phyloP scores from a whole-genome alignment of 1,139 yeast species.

The Magnusiomyces sp. region DNA sequence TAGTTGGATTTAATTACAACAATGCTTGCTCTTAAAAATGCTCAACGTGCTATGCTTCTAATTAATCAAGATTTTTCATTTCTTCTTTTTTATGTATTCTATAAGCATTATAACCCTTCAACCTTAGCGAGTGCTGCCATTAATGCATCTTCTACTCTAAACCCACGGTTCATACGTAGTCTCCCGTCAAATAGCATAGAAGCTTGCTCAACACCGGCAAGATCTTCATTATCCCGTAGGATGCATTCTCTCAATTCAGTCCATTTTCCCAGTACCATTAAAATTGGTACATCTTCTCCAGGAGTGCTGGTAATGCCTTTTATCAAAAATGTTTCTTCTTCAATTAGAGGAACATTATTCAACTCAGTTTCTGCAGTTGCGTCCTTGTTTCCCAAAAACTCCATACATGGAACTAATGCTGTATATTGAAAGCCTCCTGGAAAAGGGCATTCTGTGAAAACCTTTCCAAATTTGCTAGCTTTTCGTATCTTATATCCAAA shows the following conservation, averaged over 20 bases:
- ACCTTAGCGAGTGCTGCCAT: constrained; percentile 50
- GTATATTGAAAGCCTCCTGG: constrained; percentile 66
- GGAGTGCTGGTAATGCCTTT: constrained; percentile 18
- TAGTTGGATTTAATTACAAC: not conserved
- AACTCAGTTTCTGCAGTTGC: constrained; percentile 6
- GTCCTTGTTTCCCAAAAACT: constrained; percentile 22
- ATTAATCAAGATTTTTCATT: not conserved
- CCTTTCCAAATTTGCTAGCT: constrained; percentile 49
- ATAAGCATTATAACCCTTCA: constrained; percentile 10
- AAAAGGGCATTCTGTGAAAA: constrained; percentile 63
- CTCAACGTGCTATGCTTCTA: too few species aligned
- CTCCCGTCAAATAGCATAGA: constrained; percentile 63
- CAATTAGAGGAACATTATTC: constrained; percentile 9
- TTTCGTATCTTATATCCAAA: constrained; percentile 74
- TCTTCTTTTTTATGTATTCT: not conserved
- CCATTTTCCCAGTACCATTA: constrained; percentile 60
- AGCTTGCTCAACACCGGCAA: constrained; percentile 47
- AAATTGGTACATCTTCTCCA: constrained; percentile 30
- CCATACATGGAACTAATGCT: constrained; percentile 59
- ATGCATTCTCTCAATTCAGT: constrained; percentile 48
- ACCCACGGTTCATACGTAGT: constrained; percentile 45
- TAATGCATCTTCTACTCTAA: constrained; percentile 63
- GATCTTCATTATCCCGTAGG: constrained; percentile 37
- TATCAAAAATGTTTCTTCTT: constrained; percentile 15
- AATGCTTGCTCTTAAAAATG: not conserved